These are phyloP conservation scores for Citropsis articulata DNA, from an alignment of 345 rosid species.

Conservation along the genomic window DNA sequence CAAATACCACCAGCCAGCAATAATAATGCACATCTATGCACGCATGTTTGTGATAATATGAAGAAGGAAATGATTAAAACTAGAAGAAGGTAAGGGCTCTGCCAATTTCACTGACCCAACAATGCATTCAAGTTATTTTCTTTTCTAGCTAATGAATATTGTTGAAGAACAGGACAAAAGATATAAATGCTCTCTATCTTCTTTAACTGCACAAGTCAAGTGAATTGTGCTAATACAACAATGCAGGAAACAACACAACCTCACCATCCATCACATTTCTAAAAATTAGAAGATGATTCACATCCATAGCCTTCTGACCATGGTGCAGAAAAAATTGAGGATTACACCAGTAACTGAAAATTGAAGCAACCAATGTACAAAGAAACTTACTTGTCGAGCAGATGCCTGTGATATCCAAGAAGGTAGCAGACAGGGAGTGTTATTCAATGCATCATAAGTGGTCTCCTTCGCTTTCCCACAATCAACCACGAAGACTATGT, in stretches of 20 bases:
- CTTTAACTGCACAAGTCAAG: not conserved
- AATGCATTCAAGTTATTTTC: not conserved
- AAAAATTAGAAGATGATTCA: not conserved
- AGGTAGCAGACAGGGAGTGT: constrained; percentile 97
- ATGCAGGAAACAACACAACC: not conserved
- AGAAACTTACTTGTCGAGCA: constrained; percentile 69
- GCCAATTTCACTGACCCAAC: not conserved
- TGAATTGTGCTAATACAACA: not conserved
- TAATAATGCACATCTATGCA: not conserved
- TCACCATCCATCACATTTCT: not conserved
- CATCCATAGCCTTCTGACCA: too few relatives aligned
- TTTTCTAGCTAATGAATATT: not conserved
- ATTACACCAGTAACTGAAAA: not conserved
- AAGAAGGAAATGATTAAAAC: not conserved
- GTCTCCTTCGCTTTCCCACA: constrained; percentile 99
- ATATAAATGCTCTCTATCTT: not conserved
- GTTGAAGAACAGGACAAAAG: not conserved
- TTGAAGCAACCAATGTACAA: not conserved
- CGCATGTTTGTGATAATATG: not conserved
- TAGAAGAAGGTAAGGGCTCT: not conserved
- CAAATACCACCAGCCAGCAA: constrained; percentile 6
- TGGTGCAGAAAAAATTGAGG: not conserved
- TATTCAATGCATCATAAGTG: constrained; percentile 96
- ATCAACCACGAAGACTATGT: constrained; percentile 90
- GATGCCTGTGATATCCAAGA: constrained; percentile 99